A percentile compares a stretch with the other conserved stretches of the same genome.
phyloP scores from a whole-genome alignment of 768 basidiomycete species.

The Rossbeevera mucosa region DNA sequence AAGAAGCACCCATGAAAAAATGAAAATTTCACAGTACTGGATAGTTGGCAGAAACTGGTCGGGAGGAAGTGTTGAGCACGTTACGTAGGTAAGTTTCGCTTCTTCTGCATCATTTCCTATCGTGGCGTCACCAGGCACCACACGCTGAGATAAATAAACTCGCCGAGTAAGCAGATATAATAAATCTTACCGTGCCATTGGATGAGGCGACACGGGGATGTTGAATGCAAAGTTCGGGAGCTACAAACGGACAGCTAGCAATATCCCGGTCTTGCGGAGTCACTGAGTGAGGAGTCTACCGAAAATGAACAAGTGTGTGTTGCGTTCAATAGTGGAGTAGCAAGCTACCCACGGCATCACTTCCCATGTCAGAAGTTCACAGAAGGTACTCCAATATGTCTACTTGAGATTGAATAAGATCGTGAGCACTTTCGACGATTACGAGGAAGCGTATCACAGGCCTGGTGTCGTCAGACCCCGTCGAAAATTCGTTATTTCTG shows the following conservation, averaged over 20 bases:
- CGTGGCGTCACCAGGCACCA: too few species aligned
- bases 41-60: too few species aligned
- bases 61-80: too few species aligned
- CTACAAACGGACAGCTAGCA: slow-evolving; percentile 35
- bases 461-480: too few species aligned
- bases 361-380: slow-evolving; percentile 36
- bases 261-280: slow-evolving; percentile 32
- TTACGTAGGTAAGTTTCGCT: too few species aligned
- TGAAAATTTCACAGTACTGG: too few species aligned
- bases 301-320: slow-evolving; percentile 38
- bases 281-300: slow-evolving; percentile 46
- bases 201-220: slow-evolving; percentile 21
- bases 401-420: too few species aligned
- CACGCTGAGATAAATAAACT: too few species aligned
- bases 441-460: slow-evolving; percentile 34
- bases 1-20: background rate
- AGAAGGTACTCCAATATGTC: slow-evolving; percentile 38
- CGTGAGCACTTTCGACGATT: slow-evolving; percentile 31
- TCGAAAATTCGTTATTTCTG: slow-evolving; percentile 35
- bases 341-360: slow-evolving; percentile 37
- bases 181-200: slow-evolving; percentile 28
- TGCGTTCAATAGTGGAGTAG: slow-evolving; percentile 33
- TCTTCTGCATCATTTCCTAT: too few species aligned
- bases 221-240: slow-evolving; percentile 28
- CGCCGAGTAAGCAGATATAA: too few species aligned